A percentile compares a stretch with the other conserved stretches of the same genome.
Conservation (phyloP, 164 flowering plant genomes). For the Aristolochia fimbriata region DNA sequence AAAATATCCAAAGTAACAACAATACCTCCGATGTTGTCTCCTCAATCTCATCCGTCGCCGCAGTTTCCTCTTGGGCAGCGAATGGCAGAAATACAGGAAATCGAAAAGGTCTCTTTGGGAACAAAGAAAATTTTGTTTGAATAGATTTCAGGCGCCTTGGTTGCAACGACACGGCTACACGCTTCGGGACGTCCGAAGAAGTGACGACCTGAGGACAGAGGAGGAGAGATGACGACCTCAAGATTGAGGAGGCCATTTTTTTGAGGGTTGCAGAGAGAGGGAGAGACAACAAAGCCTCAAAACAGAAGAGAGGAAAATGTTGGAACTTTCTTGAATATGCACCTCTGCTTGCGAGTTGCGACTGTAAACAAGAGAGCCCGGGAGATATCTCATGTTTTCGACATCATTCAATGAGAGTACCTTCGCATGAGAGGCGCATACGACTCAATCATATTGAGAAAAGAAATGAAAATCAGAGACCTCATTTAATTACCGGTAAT, state of each 20-base stretch:
- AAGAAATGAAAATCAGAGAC: too few relatives aligned
- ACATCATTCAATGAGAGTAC: too few relatives aligned
- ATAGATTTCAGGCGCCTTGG: slow-evolving; percentile 2
- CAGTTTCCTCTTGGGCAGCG: slow-evolving; percentile 13
- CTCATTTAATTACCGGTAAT: too few relatives aligned
- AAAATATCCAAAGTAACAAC: slow-evolving; percentile 2
- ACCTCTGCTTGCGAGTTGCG: too few relatives aligned
- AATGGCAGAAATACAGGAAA: slow-evolving; percentile 6
- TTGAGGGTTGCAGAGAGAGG: not conserved
- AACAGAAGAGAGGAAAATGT: too few relatives aligned
- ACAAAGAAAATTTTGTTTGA: not conserved
- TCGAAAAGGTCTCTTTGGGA: not conserved
- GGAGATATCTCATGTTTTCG: too few relatives aligned
- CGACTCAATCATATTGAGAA: too few relatives aligned
- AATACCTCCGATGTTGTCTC: not conserved
- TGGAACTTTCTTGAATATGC: too few relatives aligned
- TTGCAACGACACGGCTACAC: slow-evolving; percentile 3
- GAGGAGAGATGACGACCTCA: too few relatives aligned
- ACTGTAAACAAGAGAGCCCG: too few relatives aligned
- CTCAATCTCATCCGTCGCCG: slow-evolving; percentile 11
- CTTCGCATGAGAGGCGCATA: too few relatives aligned
- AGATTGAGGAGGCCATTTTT: not conserved
- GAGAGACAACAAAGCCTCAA: not conserved
- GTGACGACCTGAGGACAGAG: slow-evolving; percentile 1
- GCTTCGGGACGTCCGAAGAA: slow-evolving; percentile 7